Conservation (phyloP, 495 filamentous ascomycete species). For the Podospora pseudocomata region DNA sequence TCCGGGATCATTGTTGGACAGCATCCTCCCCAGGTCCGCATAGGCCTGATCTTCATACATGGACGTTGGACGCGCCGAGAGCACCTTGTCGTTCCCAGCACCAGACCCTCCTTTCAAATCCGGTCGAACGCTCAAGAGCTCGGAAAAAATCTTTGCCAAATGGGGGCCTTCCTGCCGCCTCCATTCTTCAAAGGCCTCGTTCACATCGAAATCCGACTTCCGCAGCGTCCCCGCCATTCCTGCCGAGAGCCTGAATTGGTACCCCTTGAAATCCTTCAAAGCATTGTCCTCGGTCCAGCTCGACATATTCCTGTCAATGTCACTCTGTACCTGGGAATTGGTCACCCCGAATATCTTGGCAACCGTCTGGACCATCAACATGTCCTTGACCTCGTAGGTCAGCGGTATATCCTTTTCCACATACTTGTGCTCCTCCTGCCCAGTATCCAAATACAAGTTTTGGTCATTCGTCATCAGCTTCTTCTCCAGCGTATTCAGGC, state of each 20-base stretch:
- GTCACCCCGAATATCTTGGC: conserved; percentile 77
- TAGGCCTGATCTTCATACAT: conserved; percentile 50
- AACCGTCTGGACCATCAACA: conserved; percentile 87
- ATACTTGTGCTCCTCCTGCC: conserved; percentile 54
- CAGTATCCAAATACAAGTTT: conserved; percentile 62
- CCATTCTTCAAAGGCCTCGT: conserved; percentile 89
- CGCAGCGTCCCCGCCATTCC: conserved; percentile 74
- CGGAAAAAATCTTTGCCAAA: conserved; percentile 86
- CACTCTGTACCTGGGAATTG: conserved; percentile 71
- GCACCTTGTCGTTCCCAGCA: conserved; percentile 41
- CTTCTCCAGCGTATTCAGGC: conserved; percentile 78
- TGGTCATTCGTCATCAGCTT: conserved; percentile 96
- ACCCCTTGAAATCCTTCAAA: conserved; percentile 84
- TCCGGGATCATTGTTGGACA: conserved; percentile 31
- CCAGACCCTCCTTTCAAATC: conserved; percentile 67
- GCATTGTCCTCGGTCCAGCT: conserved; percentile 90
- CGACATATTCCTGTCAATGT: conserved; percentile 75
- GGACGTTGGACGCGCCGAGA: conserved; percentile 41
- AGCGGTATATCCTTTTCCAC: conserved; percentile 77
- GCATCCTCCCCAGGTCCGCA: conserved; percentile 57
- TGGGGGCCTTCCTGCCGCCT: conserved; percentile 78
- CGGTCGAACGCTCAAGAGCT: conserved; percentile 80
- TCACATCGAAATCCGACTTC: conserved; percentile 82
- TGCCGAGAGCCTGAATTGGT: conserved; percentile 77
- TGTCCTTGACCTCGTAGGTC: conserved; percentile 92